Base-by-base conservation (phyloP, 2,329 filamentous ascomycete species). In the Cordyceps pruinosa region DNA sequence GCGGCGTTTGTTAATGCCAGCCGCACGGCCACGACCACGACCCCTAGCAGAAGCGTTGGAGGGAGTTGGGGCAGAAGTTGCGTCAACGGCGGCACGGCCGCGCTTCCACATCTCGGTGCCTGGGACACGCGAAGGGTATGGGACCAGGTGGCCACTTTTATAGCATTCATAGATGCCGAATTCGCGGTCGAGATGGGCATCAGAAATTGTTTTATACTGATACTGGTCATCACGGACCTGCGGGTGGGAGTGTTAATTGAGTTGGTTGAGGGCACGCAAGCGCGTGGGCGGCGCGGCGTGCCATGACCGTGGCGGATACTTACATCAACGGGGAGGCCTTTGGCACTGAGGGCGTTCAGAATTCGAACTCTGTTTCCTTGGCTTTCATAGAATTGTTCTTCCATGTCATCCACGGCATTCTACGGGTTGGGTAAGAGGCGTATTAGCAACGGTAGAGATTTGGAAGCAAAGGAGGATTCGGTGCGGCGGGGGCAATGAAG, bases 301-400 rank as follows among this genome's bases (percentile, higher is more conserved):
- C 49, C 28, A 54, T 25, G 53, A 55, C 59, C 57, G 39, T 8
- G 25, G 44, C 35, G 30, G n/a, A 51, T 56, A 72, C 79, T 75
- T 68, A 81, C 79, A 67, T 81, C 77, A 17, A 75, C 67, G 1
- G 79, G 77, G 17, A 81, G 69, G 15, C 69, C 66, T 56, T 72
- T 75, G 53, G 75, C 67, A 41, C 73, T 67, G 42, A 81, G 68
- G 15, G 72, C 66, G 56, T 74, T 70, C 13, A 82, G 70, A 32
- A 76, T 71, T 57, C 78, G 75, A 45, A 77, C 66, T 54, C 76
- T 72, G 45, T 73, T 71, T 52, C 79, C 71, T 61, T 78, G 73
- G 35, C 74, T 70, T 59, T 80, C 75, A 56, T 72, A 70, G 58
- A 76, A 77, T 57, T 66, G 66, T 41, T 76, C 73, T 42, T 69